These are phyloP conservation scores for Retiboletus flavoniger DNA, from an alignment of 1,284 basidiomycete genomes.

Conservation along the genomic window DNA sequence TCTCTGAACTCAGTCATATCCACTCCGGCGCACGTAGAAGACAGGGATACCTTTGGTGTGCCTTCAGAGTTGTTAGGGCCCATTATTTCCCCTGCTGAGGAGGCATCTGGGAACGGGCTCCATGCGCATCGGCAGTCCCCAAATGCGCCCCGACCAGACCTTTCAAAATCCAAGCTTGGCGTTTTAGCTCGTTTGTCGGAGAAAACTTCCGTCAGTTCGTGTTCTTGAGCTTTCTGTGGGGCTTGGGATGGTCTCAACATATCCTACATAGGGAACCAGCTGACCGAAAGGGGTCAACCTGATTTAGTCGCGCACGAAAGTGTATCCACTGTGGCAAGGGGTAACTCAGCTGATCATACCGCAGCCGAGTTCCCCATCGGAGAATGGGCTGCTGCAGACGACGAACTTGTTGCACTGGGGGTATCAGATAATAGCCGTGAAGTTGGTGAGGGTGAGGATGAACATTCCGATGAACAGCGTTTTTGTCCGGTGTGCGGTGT, in stretches of 20 bases:
- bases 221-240: not conserved
- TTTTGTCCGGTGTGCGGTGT: slow-evolving; percentile 44
- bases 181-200: slow-evolving; percentile 18
- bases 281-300: not conserved
- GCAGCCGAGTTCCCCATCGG: slow-evolving; percentile 28
- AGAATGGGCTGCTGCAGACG: slow-evolving; percentile 64
- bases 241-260: not conserved
- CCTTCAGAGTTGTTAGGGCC: slow-evolving; percentile 30
- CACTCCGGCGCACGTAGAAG: slow-evolving; percentile 7
- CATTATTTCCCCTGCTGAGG: not conserved
- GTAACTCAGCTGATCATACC: not conserved
- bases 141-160: slow-evolving; percentile 1
- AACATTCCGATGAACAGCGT: not conserved
- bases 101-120: not conserved
- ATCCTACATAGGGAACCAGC: slow-evolving; percentile 10
- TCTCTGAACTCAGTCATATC: not conserved
- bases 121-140: not conserved
- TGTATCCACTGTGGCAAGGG: not conserved
- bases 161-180: slow-evolving; percentile 21
- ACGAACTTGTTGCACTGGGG: slow-evolving; percentile 45
- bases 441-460: slow-evolving; percentile 12
- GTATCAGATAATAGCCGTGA: slow-evolving; percentile 26
- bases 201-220: slow-evolving; percentile 15
- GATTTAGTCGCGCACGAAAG: not conserved
- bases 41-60: slow-evolving; percentile 29